Evolutionary conservation across 2,329 filamentous ascomycete species (phyloP).

Genomic region (Drechslerella stenobrocha): DNA sequence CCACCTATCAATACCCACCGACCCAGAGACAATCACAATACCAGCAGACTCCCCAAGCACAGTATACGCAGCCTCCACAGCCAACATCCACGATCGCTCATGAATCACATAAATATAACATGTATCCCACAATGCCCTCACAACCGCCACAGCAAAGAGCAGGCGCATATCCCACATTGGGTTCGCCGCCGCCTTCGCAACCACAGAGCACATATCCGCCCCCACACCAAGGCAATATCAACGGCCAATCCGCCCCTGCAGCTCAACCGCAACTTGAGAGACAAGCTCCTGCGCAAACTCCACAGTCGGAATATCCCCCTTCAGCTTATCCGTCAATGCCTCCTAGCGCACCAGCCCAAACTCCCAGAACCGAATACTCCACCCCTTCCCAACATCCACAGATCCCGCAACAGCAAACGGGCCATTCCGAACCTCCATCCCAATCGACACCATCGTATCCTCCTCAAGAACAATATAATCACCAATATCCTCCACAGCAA

Average conservation of each 20-base stretch:
- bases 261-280: conserved; percentile 49
- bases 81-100: conserved; percentile 56
- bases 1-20: conserved; percentile 54
- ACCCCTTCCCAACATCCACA: conserved; percentile 51
- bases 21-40: conserved; percentile 55
- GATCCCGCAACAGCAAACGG: conserved; percentile 29
- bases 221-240: conserved; percentile 52
- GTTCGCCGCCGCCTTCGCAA: conserved; percentile 52
- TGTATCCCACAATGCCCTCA: conserved; percentile 54
- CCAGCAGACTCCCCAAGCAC: conserved; percentile 57
- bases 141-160: conserved; percentile 56
- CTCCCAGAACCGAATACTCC: conserved; percentile 41
- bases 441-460: conserved; percentile 33
- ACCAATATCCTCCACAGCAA: conserved; percentile 52
- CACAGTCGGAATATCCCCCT: conserved; percentile 51
- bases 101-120: conserved; percentile 54
- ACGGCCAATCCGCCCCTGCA: conserved; percentile 51
- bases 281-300: conserved; percentile 22
- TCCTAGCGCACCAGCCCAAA: conserved; percentile 29
- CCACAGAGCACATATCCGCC: conserved; percentile 53
- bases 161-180: conserved; percentile 53
- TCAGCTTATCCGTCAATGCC: conserved; percentile 52
- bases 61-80: conserved; percentile 60
- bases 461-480: conserved; percentile 51
- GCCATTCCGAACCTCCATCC: conserved; percentile 41